Evolutionary conservation across 2,329 filamentous ascomycete species (phyloP).

Genomic region (Aspergillus piperis): DNA sequence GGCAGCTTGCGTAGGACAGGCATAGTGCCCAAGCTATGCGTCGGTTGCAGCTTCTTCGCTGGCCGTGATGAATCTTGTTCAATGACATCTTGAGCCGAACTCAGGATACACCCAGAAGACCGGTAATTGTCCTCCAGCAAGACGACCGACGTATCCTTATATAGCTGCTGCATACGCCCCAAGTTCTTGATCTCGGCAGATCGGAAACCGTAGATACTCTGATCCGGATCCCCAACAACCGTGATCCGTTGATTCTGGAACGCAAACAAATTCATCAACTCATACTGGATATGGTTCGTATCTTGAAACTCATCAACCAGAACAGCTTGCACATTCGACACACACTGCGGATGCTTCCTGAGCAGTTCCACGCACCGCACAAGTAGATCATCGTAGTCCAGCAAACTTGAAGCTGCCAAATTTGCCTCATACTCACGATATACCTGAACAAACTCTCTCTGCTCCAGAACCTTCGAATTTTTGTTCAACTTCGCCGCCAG

Average conservation of each 20-base stretch:
- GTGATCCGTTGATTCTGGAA: constrained; percentile 75
- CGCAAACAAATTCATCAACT: constrained; percentile 87
- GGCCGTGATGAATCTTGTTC: constrained; percentile 83
- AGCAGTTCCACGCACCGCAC: constrained; percentile 81
- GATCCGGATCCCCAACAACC: constrained; percentile 93
- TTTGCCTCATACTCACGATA: constrained; percentile 78
- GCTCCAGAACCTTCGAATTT: constrained; percentile 49
- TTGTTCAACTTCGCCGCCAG: constrained; percentile 40
- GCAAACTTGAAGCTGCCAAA: constrained; percentile 72
- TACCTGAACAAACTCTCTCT: constrained; percentile 66
- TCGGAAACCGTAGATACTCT: constrained; percentile 96
- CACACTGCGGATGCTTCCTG: constrained; percentile 70
- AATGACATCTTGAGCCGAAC: constrained; percentile 79
- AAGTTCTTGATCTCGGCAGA: constrained; percentile 91
- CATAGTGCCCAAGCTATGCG: constrained; percentile 75
- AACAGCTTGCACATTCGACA: constrained; percentile 85
- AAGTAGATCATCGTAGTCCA: constrained; percentile 94
- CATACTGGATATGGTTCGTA: constrained; percentile 92
- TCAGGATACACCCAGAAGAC: constrained; percentile 81
- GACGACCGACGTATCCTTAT: constrained; percentile 75
- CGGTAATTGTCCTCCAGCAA: constrained; percentile 93
- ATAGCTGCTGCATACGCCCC: constrained; percentile 73
- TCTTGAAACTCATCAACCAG: constrained; percentile 98
- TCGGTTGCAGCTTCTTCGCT: constrained; percentile 74
- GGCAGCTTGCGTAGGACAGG: constrained; percentile 78